Base-by-base conservation (phyloP, 495 filamentous ascomycete genomes). In the Darksidea phi region DNA sequence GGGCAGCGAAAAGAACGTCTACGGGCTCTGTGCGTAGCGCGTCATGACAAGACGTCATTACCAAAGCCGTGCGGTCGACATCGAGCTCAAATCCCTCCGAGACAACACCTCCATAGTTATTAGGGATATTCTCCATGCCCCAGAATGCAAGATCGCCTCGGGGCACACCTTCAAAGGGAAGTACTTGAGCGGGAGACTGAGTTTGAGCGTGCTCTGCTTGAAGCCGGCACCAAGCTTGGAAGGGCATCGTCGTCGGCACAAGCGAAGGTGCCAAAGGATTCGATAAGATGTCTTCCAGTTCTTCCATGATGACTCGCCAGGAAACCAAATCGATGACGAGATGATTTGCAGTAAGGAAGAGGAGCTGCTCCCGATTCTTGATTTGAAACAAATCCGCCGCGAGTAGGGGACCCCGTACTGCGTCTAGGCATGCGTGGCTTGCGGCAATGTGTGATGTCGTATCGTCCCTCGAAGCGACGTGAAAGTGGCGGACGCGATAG, bases 381-480 rank as follows among this genome's bases (percentile, higher is more conserved):
- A 58, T 36, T 18, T 63, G 43, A 26, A 57, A 58, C 8, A 63
- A 32, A 34, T 63, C 55, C 11, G 48, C 61, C 24, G 61, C 55
- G 28, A 64, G 53, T 1, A 64, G 17, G 0, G 61, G 61, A 1
- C 61, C 61, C 13, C 47, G 17, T 15, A 45, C 48, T 23, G 51
- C n/a, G 41, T 64, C 56, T 12, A 64, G 45, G 23, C 37, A 46
- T 2, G 20, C 20, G 23, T 64, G 56, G 25, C 21, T 58, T 6
- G n/a, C 26, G 18, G 20, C 59, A 11, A 56, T 41, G 20, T 17
- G 24, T 7, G 36, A 38, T 15, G 41, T 47, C 13, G 38, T 54
- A 18, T 48, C 18, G 12, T 21, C 28, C 18, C 24, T 47, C 13
- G 51, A 21, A 21, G 36, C 28, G n/a, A 47, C n/a, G 32, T 62